phyloP scores from a whole-genome alignment of 441 rosid genomes.

The Raphanus hybrid region DNA sequence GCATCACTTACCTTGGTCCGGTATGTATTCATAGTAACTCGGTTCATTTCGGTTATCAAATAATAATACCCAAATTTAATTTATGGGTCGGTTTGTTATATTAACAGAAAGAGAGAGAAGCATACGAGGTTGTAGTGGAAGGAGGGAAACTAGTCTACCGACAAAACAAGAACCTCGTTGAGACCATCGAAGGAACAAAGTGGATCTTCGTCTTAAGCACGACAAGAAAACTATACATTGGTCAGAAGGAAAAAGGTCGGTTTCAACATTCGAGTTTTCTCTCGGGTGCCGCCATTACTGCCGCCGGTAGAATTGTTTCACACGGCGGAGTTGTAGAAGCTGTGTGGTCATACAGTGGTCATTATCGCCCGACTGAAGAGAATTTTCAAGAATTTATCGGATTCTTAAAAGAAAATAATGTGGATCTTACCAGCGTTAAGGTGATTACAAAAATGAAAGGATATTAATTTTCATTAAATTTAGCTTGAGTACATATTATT shows the following conservation, averaged over 20 bases:
- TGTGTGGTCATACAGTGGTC: constrained; percentile 97
- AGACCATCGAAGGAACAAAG: constrained; percentile 58
- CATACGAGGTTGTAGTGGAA: constrained; percentile 57
- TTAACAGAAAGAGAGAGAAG: constrained; percentile 62
- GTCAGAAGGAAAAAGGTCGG: constrained; percentile 59
- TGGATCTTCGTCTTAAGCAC: constrained; percentile 81
- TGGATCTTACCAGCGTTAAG: constrained; percentile 85
- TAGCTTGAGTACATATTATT: background rate
- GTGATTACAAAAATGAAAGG: constrained; percentile 39
- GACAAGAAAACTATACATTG: constrained; percentile 55
- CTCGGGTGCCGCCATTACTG: constrained; percentile 71
- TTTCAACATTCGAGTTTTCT: constrained; percentile 81
- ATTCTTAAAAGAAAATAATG: constrained; percentile 67
- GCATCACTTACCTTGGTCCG: constrained; percentile 78
- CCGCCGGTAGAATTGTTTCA: constrained; percentile 72
- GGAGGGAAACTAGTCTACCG: constrained; percentile 56
- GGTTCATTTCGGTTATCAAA: background rate
- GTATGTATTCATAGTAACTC: constrained; percentile 35
- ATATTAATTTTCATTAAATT: background rate
- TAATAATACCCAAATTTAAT: too few species aligned
- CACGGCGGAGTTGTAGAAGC: constrained; percentile 62
- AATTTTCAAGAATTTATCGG: constrained; percentile 76
- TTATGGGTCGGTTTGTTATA: background rate
- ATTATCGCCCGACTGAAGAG: constrained; percentile 91
- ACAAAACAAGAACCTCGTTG: constrained; percentile 44